phyloP scores from a whole-genome alignment of 345 rosid species.

The Hypericum androsaemum region DNA sequence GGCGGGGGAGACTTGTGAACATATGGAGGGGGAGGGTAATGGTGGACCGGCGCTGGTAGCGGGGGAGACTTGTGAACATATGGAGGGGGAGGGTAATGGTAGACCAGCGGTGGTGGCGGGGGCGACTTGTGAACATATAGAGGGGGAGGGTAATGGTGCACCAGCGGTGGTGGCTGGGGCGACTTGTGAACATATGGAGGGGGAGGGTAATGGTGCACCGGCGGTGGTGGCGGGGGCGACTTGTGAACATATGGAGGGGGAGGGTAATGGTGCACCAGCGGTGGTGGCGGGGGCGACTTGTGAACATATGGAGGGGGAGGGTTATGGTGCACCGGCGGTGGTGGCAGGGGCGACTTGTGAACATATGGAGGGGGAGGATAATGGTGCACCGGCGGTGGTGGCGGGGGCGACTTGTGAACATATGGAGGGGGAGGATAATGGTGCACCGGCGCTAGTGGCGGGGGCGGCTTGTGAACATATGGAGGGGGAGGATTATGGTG shows the following conservation, averaged over 20 bases:
- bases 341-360: constrained; percentile 23
- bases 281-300: constrained; percentile 19
- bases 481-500: no score
- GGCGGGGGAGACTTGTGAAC: constrained; percentile 26
- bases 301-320: constrained; percentile 13
- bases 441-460: no score
- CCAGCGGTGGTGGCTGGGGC: no score
- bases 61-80: not conserved
- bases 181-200: no score
- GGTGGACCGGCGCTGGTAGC: constrained; percentile 28
- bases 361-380: constrained; percentile 1
- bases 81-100: no score
- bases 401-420: not conserved
- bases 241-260: not conserved
- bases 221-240: constrained; percentile 10
- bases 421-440: no score
- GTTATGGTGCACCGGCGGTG: no score
- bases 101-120: no score
- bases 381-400: constrained; percentile 26
- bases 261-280: not conserved
- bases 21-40: constrained; percentile 3
- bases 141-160: no score
- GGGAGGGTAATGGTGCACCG: no score
- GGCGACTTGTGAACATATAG: no score
- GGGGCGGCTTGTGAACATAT: no score